These are phyloP conservation scores for Arabidopsis lyrata DNA, from an alignment of 441 rosid species.

Conservation along the genomic window DNA sequence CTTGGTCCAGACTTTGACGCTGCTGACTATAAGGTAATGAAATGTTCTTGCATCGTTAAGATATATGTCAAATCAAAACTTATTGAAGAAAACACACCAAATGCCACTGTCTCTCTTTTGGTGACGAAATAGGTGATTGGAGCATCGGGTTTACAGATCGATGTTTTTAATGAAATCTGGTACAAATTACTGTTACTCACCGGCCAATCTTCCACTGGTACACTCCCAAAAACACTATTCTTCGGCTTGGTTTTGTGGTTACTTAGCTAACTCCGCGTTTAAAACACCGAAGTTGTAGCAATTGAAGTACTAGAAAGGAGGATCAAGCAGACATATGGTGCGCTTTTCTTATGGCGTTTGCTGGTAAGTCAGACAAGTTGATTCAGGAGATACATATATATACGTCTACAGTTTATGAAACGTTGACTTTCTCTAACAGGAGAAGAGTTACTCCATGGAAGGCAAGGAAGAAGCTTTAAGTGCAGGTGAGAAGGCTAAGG, in stretches of 20 bases:
- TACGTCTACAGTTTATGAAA: not conserved
- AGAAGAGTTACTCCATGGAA: conserved; percentile 55
- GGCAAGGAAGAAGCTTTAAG: conserved; percentile 54
- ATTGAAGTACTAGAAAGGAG: conserved; percentile 57
- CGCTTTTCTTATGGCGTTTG: conserved; percentile 76
- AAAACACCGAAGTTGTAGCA: conserved; percentile 47
- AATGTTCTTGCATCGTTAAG: conserved; percentile 4
- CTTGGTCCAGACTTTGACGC: conserved; percentile 76
- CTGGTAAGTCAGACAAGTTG: conserved; percentile 50
- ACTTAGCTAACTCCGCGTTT: conserved; percentile 1
- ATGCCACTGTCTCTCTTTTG: not conserved
- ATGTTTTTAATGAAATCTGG: conserved; percentile 85
- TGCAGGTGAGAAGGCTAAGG: conserved; percentile 54
- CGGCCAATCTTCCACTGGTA: conserved; percentile 70
- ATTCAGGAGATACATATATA: not conserved
- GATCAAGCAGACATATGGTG: conserved; percentile 66
- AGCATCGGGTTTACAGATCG: conserved; percentile 85
- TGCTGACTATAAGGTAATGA: conserved; percentile 61
- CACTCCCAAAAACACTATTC: conserved; percentile 2
- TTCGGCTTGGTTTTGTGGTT: not conserved
- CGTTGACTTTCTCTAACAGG: conserved; percentile 50
- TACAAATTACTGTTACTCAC: conserved; percentile 58
- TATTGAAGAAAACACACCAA: not conserved
- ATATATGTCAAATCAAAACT: not conserved
- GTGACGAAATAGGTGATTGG: conserved; percentile 59